phyloP scores from a whole-genome alignment of 148 eudicot genomes.

The Beta vulgaris region DNA sequence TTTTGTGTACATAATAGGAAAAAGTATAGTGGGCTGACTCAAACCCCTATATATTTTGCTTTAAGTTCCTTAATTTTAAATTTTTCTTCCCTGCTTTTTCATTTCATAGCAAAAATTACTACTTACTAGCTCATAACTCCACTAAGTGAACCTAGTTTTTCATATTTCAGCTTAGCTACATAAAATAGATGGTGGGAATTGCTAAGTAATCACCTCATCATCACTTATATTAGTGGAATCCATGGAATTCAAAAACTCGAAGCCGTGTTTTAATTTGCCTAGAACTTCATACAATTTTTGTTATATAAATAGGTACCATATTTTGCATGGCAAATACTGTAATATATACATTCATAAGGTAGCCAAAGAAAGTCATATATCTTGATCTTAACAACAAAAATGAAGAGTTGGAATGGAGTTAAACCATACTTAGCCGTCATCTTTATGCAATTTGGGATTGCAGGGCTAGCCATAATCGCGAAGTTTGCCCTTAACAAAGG shows the following conservation, averaged over 20 bases:
- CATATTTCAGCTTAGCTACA: not conserved
- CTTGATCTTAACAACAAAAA: not conserved
- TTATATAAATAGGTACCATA: slow-evolving; percentile 16
- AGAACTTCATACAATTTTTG: not conserved
- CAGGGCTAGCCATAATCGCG: slow-evolving; percentile 63
- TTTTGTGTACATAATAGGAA: not conserved
- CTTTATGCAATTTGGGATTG: slow-evolving; percentile 55
- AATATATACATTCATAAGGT: not conserved
- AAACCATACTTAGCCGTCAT: slow-evolving; percentile 56
- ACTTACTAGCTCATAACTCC: not conserved
- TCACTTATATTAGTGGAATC: slow-evolving; percentile 15
- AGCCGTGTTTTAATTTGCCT: not conserved
- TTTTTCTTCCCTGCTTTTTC: not conserved
- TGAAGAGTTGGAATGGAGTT: slow-evolving; percentile 13
- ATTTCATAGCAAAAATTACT: not conserved
- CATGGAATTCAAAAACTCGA: not conserved
- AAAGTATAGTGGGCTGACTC: slow-evolving; percentile 24
- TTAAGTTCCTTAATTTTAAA: not conserved
- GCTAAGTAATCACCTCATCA: not conserved
- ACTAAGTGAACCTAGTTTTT: slow-evolving; percentile 12
- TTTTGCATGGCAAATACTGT: not conserved
- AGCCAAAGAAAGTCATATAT: not conserved
- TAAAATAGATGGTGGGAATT: not conserved
- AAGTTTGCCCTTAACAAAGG: slow-evolving; percentile 67
- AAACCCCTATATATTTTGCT: not conserved